Percentiles rank a stretch among this genome's conserved stretches.
Evolutionary conservation across 1,139 yeast genomes (phyloP).

Genomic region (Geotrichum carabidarum): DNA sequence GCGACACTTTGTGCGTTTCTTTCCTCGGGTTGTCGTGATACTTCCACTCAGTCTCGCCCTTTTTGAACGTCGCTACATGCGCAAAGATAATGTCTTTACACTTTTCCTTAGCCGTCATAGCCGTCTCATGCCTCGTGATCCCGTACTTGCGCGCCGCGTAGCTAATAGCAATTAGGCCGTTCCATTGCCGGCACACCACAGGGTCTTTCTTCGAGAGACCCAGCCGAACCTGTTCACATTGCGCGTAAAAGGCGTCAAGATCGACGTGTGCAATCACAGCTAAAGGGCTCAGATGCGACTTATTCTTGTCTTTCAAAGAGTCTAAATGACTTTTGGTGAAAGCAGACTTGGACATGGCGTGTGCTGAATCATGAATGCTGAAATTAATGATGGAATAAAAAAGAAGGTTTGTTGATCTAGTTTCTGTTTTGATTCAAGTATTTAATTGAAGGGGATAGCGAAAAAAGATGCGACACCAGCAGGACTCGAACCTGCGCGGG

Average conservation of each 20-base stretch:
- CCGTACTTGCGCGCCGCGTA: conserved; percentile 81
- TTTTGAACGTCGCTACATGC: conserved; percentile 90
- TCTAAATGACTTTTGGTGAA: conserved; percentile 27
- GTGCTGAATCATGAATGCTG: too few species aligned
- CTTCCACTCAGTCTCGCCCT: conserved; percentile 81
- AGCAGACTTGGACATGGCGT: conserved; percentile 2
- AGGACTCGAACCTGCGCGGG: conserved; percentile 93
- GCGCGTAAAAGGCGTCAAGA: conserved; percentile 93
- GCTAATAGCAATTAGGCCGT: conserved; percentile 73
- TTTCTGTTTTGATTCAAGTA: too few species aligned
- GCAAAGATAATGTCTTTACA: conserved; percentile 74
- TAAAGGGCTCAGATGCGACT: conserved; percentile 52
- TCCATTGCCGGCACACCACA: conserved; percentile 94
- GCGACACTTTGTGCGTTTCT: conserved; percentile 66
- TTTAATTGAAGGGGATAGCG: too few species aligned
- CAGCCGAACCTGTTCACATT: conserved; percentile 77
- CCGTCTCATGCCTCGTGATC: conserved; percentile 67
- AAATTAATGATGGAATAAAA: too few species aligned
- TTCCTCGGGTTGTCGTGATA: conserved; percentile 47
- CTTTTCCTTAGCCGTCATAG: conserved; percentile 61
- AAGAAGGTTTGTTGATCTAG: too few species aligned
- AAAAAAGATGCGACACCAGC: conserved; percentile 57
- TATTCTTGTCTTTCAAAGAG: conserved; percentile 21
- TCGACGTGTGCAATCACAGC: conserved; percentile 82
- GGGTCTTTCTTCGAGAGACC: conserved; percentile 66